Conservation (phyloP, 2,329 filamentous ascomycete species). For the Penicillium sp. region DNA sequence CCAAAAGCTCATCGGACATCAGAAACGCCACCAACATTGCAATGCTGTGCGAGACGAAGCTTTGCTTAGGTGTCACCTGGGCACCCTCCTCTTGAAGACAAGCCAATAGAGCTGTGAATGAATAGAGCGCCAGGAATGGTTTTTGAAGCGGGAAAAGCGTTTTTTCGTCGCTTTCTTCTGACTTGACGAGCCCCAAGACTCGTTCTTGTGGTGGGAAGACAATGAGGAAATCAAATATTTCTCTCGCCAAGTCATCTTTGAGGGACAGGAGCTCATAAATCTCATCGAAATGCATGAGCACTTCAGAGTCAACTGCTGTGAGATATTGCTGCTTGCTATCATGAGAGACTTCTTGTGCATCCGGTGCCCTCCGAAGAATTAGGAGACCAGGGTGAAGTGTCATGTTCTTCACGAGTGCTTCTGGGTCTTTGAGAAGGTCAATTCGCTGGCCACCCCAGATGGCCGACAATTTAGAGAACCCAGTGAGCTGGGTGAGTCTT, state of each 20-base stretch:
- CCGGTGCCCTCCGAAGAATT: slow-evolving; percentile 61
- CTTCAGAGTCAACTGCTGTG: slow-evolving; percentile 70
- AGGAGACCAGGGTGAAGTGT: slow-evolving; percentile 65
- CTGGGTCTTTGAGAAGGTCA: slow-evolving; percentile 59
- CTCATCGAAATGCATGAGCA: slow-evolving; percentile 78
- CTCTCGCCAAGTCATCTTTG: slow-evolving; percentile 66
- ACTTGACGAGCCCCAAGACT: slow-evolving; percentile 60
- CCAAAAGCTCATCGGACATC: slow-evolving; percentile 56
- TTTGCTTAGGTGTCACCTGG: slow-evolving; percentile 34
- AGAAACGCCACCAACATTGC: slow-evolving; percentile 61
- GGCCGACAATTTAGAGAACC: slow-evolving; percentile 72
- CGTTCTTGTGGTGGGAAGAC: slow-evolving; percentile 68
- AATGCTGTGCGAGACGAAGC: slow-evolving; percentile 47
- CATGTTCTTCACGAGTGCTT: slow-evolving; percentile 67
- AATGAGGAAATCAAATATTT: slow-evolving; percentile 71
- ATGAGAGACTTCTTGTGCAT: slow-evolving; percentile 39
- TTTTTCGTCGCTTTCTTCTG: slow-evolving; percentile 52
- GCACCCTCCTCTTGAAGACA: slow-evolving; percentile 55
- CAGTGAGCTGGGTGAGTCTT: slow-evolving; percentile 66
- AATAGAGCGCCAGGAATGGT: slow-evolving; percentile 73
- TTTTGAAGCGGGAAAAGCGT: slow-evolving; percentile 68
- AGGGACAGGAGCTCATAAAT: slow-evolving; percentile 79
- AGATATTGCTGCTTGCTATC: slow-evolving; percentile 50
- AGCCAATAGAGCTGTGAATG: slow-evolving; percentile 64
- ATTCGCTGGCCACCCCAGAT: slow-evolving; percentile 70